Evolutionary conservation across 257 asterid species (phyloP), one percentile per base, ranked within the genome.

Genomic region (Eustoma russellianum): DNA sequence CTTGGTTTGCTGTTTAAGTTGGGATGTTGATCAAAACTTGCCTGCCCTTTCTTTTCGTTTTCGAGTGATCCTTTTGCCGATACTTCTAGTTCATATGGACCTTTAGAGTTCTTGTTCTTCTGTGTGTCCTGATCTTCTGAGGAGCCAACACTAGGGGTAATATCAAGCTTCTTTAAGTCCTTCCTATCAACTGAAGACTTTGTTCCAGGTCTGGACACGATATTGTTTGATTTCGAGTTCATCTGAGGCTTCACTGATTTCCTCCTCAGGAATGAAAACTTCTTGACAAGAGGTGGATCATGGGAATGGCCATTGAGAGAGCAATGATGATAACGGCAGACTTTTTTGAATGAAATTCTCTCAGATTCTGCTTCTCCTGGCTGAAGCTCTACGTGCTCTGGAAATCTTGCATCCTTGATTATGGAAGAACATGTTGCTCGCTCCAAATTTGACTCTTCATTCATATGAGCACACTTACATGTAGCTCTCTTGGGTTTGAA

Each of bases 311-410:
- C 95, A 44, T 91, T 80, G 18, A 91, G 72, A 54, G 96, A 91
- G 79, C 98, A 91, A 17, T 82, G 98, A 69, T 82, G 93, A 71
- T 91, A 86, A 13, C 85, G 72, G 67, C 98, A 91, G 69, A 80
- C 83, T 70, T 77, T 78, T 43, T 53, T 33, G 10, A 35, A 65
- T 5, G 88, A 67, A 34, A n/a, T 52, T n/a, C 70, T 64, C 53
- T 70, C 85, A 0, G 70, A 41, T 66, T 77, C 78, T n/a, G 40
- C 61, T 51, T 62, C 67, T 34, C 57, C 74, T 3, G 59, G 46
- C 41, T 41, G 73, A 60, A 71, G 33, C 76, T 73, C 84, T 46
- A 66, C 60, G 12, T 69, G 62, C 55, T 65, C 62, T n/a, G 77
- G 77, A 60, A 86, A 82, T 77, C 82, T 83, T 0, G 80, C 60